Evolutionary conservation across 2,329 filamentous ascomycete species (phyloP).

Genomic region (Claviceps fusiformis): DNA sequence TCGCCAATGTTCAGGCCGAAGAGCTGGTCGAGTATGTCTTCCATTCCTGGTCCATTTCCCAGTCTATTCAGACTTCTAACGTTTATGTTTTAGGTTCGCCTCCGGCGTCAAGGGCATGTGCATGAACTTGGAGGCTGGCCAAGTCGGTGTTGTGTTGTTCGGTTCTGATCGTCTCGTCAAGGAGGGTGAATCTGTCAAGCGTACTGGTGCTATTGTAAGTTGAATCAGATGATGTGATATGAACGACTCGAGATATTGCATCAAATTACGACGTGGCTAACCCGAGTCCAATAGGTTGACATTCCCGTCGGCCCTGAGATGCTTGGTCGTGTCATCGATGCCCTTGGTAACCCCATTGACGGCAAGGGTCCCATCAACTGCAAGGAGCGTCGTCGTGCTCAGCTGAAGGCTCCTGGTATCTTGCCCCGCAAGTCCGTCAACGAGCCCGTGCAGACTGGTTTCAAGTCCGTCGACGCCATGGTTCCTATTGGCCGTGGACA

Average conservation of each 20-base stretch:
- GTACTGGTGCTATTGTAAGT: slow-evolving; percentile 97
- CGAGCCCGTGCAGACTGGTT: slow-evolving; percentile 97
- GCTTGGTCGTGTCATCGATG: slow-evolving; percentile 96
- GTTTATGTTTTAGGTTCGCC: slow-evolving; percentile 61
- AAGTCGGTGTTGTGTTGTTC: slow-evolving; percentile 99
- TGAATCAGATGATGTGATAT: background rate
- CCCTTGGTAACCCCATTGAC: slow-evolving; percentile 97
- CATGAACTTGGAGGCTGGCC: slow-evolving; percentile 99
- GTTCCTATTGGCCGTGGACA: slow-evolving; percentile 99
- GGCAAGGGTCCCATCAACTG: slow-evolving; percentile 96
- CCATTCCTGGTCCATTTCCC: background rate
- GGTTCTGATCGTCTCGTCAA: slow-evolving; percentile 99
- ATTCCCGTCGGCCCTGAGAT: slow-evolving; percentile 86
- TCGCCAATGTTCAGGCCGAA: slow-evolving; percentile 99
- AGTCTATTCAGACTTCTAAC: slow-evolving; percentile 10
- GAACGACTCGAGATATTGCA: background rate
- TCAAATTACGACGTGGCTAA: slow-evolving; percentile 11
- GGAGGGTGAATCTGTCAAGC: slow-evolving; percentile 99
- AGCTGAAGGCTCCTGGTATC: slow-evolving; percentile 98
- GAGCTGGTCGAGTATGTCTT: slow-evolving; percentile 94
- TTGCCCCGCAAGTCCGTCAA: slow-evolving; percentile 93
- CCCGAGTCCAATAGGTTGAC: slow-evolving; percentile 58
- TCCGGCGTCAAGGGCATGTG: slow-evolving; percentile 99
- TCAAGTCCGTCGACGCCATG: slow-evolving; percentile 99
- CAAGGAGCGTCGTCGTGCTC: slow-evolving; percentile 84